Conservation (phyloP, 192 early-diverging fungal genomes). For the Entomortierella lignicola region DNA sequence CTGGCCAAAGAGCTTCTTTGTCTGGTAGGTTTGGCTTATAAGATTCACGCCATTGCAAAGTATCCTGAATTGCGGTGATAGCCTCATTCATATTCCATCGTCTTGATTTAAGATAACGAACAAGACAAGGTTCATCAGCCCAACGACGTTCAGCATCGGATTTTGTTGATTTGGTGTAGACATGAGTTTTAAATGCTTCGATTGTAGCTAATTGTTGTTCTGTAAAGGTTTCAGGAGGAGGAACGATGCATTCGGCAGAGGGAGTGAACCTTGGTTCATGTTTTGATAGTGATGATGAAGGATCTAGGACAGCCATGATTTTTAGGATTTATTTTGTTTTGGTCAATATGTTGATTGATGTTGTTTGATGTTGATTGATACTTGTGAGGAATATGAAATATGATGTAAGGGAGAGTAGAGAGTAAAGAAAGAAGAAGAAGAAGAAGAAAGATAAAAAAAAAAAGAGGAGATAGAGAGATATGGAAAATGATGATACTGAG, state of each 20-base stretch:
- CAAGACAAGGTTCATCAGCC: constrained; percentile 64
- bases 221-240: constrained; percentile 8
- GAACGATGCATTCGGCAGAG: constrained; percentile 16
- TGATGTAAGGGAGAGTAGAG: neutral
- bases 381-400: no score
- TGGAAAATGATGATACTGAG: no score
- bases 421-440: neutral
- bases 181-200: constrained; percentile 30
- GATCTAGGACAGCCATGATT: constrained; percentile 7
- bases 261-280: constrained; percentile 29
- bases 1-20: constrained; percentile 78
- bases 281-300: neutral
- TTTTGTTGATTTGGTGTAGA: constrained; percentile 10
- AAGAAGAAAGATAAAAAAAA: neutral
- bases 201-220: constrained; percentile 22
- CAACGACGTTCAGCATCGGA: constrained; percentile 17
- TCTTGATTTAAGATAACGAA: constrained; percentile 76
- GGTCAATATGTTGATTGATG: no score
- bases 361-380: no score
- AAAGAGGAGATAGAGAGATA: neutral
- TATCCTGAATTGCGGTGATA: constrained; percentile 74
- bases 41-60: constrained; percentile 82
- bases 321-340: no score
- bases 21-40: constrained; percentile 77
- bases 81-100: constrained; percentile 80